phyloP scores from a whole-genome alignment of 805 yeast species.

The Ogataea henricii region DNA sequence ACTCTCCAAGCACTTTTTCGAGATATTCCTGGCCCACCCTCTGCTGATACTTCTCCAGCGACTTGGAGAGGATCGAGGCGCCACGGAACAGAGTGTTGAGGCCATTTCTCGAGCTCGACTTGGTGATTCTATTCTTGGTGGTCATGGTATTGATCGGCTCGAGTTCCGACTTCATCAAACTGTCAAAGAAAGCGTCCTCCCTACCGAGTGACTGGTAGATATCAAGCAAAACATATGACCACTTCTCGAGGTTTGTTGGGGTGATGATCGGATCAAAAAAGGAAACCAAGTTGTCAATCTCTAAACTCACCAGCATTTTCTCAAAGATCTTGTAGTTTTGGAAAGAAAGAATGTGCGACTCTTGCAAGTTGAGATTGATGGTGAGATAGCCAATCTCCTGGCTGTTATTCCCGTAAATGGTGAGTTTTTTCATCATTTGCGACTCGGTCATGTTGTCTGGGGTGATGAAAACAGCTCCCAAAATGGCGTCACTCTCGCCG shows the following conservation, averaged over 20 bases:
- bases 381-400: conserved; percentile 59
- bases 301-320: conserved; percentile 54
- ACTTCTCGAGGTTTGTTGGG: conserved; percentile 48
- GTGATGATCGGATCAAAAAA: conserved; percentile 41
- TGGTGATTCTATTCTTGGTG: conserved; percentile 43
- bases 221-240: conserved; percentile 64
- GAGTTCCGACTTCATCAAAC: conserved; percentile 69
- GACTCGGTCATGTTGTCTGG: conserved; percentile 47
- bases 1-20: conserved; percentile 69
- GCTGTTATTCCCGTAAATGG: conserved; percentile 25
- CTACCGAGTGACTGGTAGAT: conserved; percentile 69
- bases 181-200: conserved; percentile 73
- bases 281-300: conserved; percentile 53
- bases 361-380: conserved; percentile 50
- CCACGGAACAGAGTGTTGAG: conserved; percentile 79
- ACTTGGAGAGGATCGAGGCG: conserved; percentile 76
- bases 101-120: conserved; percentile 40
- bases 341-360: conserved; percentile 62
- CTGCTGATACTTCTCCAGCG: conserved; percentile 75
- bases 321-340: conserved; percentile 63
- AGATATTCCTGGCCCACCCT: conserved; percentile 80
- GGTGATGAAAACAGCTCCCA: conserved; percentile 58
- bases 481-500: conserved; percentile 38
- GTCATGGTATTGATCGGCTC: conserved; percentile 47
- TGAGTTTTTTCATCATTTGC: conserved; percentile 24